Evolutionary conservation across 805 yeast species (phyloP).

Genomic region (Candida silvicultrix): DNA sequence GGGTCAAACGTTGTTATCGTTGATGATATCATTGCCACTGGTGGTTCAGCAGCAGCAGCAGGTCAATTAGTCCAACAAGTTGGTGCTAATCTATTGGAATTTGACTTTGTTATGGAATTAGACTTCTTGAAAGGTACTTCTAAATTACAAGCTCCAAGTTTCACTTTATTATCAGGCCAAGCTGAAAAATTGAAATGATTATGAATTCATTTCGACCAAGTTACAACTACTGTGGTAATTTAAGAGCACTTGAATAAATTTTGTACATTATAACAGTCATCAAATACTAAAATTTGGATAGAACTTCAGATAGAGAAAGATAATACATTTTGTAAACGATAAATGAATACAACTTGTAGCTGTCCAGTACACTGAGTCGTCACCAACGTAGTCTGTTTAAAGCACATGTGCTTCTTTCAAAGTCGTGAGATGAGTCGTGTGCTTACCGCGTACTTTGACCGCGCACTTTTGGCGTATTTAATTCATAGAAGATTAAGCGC

Average conservation of each 20-base stretch:
- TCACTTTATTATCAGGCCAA: slow-evolving; percentile 84
- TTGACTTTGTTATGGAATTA: slow-evolving; percentile 86
- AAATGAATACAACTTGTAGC: too few relatives aligned
- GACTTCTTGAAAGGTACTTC: slow-evolving; percentile 93
- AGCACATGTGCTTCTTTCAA: too few relatives aligned
- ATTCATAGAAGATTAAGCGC: too few relatives aligned
- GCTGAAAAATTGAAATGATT: slow-evolving; percentile 36
- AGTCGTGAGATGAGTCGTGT: too few relatives aligned
- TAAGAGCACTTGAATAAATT: too few relatives aligned
- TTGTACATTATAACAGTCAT: background rate
- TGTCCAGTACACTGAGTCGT: too few relatives aligned
- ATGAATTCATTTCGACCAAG: background rate
- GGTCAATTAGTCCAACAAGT: slow-evolving; percentile 70
- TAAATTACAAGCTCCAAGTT: slow-evolving; percentile 78
- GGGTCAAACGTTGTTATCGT: slow-evolving; percentile 82
- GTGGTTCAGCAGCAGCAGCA: slow-evolving; percentile 94
- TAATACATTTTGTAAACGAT: too few relatives aligned
- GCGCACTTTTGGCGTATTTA: too few relatives aligned
- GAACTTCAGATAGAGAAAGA: background rate
- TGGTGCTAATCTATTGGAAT: slow-evolving; percentile 72
- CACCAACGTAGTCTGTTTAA: too few relatives aligned
- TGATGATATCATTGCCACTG: slow-evolving; percentile 97
- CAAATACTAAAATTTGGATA: too few relatives aligned
- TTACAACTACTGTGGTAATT: too few relatives aligned
- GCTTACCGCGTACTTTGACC: too few relatives aligned